Percentiles rank a stretch among this genome's conserved stretches.
Evolutionary conservation across 352 stramenopile genomes (phyloP).

Genomic region (Globisporangium irregulare): DNA sequence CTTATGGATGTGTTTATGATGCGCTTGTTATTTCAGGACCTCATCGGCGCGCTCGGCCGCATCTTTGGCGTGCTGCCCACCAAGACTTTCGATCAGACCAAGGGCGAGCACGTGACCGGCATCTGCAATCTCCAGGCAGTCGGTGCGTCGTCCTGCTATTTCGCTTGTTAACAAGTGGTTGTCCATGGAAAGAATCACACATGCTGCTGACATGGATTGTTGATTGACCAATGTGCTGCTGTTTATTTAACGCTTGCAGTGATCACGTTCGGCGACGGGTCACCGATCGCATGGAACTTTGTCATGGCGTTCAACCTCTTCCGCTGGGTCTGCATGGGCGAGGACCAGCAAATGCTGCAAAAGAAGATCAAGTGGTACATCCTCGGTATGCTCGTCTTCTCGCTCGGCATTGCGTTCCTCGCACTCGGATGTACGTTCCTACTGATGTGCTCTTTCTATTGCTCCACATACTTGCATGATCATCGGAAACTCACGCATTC

Average conservation of each 20-base stretch:
- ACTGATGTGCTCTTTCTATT: neutral
- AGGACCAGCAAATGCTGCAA: slow-evolving; percentile 82
- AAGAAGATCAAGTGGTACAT: slow-evolving; percentile 85
- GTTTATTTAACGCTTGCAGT: slow-evolving; percentile 26
- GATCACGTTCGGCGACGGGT: slow-evolving; percentile 73
- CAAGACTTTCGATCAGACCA: slow-evolving; percentile 56
- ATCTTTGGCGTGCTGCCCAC: slow-evolving; percentile 69
- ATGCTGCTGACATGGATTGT: neutral
- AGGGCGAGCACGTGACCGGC: slow-evolving; percentile 44
- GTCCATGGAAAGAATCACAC: neutral
- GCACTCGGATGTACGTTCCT: slow-evolving; percentile 32
- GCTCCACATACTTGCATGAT: neutral
- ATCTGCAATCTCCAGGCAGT: slow-evolving; percentile 76
- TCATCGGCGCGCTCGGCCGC: slow-evolving; percentile 64
- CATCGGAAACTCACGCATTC: neutral
- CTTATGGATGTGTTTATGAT: neutral
- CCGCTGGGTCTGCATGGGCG: slow-evolving; percentile 77
- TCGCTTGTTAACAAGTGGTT: neutral
- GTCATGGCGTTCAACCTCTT: slow-evolving; percentile 84
- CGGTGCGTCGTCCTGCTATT: slow-evolving; percentile 25
- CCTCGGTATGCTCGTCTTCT: slow-evolving; percentile 51
- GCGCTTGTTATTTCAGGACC: slow-evolving; percentile 33
- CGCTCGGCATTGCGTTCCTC: slow-evolving; percentile 52
- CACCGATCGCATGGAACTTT: slow-evolving; percentile 81
- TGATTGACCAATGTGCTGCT: neutral